Evolutionary conservation across 345 rosid species (phyloP).

Genomic region (Eutrema yunnanense): DNA sequence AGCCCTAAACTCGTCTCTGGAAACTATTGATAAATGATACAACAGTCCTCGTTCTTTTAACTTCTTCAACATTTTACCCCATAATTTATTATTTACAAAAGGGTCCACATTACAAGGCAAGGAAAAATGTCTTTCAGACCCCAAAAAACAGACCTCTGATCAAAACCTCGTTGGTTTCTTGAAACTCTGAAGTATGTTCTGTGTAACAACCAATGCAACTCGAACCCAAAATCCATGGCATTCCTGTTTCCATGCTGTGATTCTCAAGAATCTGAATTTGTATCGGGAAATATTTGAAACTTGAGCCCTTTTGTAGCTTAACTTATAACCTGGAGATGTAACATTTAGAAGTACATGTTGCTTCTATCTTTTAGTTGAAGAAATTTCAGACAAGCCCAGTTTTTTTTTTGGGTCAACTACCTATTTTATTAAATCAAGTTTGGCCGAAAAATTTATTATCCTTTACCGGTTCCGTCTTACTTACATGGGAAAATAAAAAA

Average conservation of each 20-base stretch:
- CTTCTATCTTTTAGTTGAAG: neutral
- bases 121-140: no score
- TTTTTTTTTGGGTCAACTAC: no score
- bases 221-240: neutral
- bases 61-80: neutral
- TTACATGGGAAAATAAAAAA: no score
- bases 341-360: neutral
- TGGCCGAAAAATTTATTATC: no score
- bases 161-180: neutral
- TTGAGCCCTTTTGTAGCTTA: neutral
- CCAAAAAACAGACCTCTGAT: no score
- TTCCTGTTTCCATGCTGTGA: neutral
- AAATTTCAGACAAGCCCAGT: neutral
- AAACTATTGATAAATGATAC: neutral
- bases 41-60: neutral
- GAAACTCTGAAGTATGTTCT: neutral
- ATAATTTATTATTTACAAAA: neutral
- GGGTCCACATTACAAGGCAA: neutral
- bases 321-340: neutral
- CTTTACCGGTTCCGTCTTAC: no score
- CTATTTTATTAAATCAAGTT: no score
- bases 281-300: neutral
- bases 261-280: neutral
- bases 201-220: neutral
- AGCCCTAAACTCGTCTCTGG: conserved; percentile 9